Percentiles rank a stretch among this genome's conserved stretches.
These are phyloP conservation scores for Diaporthe longicolla DNA, from an alignment of 2,329 filamentous ascomycete species.

Conservation along the genomic window DNA sequence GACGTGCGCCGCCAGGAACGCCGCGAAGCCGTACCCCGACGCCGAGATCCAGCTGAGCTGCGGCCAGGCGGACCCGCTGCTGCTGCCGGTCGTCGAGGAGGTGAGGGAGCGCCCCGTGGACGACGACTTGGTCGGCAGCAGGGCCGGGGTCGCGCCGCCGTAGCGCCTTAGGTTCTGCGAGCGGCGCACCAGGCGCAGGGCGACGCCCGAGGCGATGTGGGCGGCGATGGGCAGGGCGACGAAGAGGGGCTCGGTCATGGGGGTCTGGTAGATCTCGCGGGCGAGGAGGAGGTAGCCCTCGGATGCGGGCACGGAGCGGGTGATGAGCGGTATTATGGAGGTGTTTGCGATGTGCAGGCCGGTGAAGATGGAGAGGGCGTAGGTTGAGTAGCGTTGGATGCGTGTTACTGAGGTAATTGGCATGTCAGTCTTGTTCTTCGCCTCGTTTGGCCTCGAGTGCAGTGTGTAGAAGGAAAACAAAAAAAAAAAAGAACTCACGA, in stretches of 20 bases:
- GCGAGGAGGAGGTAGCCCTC: slow-evolving; percentile 93
- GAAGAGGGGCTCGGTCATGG: slow-evolving; percentile 83
- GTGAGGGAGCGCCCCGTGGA: slow-evolving; percentile 49
- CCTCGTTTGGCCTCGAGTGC: no score
- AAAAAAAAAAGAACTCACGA: slow-evolving; percentile 63
- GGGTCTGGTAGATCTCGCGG: slow-evolving; percentile 91
- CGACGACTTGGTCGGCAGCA: slow-evolving; percentile 55
- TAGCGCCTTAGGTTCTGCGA: slow-evolving; percentile 81
- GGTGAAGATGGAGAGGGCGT: slow-evolving; percentile 84
- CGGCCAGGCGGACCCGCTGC: slow-evolving; percentile 70
- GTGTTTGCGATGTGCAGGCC: slow-evolving; percentile 85
- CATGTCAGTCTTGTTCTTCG: background rate
- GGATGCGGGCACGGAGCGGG: slow-evolving; percentile 78
- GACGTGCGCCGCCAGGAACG: slow-evolving; percentile 78
- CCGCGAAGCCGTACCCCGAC: slow-evolving; percentile 79
- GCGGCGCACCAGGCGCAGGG: slow-evolving; percentile 81
- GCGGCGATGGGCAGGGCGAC: slow-evolving; percentile 80
- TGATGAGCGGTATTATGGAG: slow-evolving; percentile 82
- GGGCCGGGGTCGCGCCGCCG: slow-evolving; percentile 75
- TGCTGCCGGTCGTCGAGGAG: slow-evolving; percentile 45
- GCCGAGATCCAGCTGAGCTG: slow-evolving; percentile 76
- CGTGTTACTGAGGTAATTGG: slow-evolving; percentile 66
- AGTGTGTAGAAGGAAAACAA: slow-evolving; percentile 45
- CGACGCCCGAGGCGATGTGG: slow-evolving; percentile 84
- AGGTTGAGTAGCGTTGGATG: slow-evolving; percentile 90